Base-by-base conservation (phyloP, 495 filamentous ascomycete species). In the Stereocaulon alpinum region DNA sequence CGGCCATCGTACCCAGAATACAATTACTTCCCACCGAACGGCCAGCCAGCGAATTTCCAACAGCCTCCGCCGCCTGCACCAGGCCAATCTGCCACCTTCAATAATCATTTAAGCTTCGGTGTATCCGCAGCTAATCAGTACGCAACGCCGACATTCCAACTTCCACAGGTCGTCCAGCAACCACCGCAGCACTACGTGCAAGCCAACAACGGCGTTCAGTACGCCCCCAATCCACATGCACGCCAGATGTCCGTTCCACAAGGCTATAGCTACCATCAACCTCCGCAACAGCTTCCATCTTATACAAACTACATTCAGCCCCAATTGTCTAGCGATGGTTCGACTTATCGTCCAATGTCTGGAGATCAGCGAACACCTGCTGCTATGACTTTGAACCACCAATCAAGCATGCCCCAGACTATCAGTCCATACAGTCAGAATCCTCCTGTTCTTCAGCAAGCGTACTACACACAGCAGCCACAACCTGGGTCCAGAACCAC, bases 61-160 rank as follows among this genome's bases (percentile, higher is more conserved):
- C 48, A 47, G 12, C 54, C 66, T 42, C 58, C 63, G 29, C 61
- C 63, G 9, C 63, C 53, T 41, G 34, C 60, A 7, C 48, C 40
- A 18, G 43, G 42, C 14, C 62, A 60, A 40, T 61, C 62, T 40
- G 48, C 61, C n/a, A 61, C 47, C n/a, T 48, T 53, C 50, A 61
- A 55, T 29, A 59, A 61, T 22, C 66, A 68, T 41, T 55, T 68
- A 17, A 64, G 44, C 40, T 68, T 68, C 34, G 66, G 65, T n/a
- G 61, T 52, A 30, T 45, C 58, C 40, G 48, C 41, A 11, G 52
- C 63, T 34, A 50, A 55, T 29, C 60, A 65, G 12, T 67, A 67
- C 22, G 47, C 55, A 45, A 60, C 63, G 24, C 62, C 64, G 6
- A 50, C 64, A 15, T 58, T 68, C 27, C 59, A 50, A 18, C 48